phyloP scores from a whole-genome alignment of 1,284 basidiomycete species.

The Ustilago vetiveriae region DNA sequence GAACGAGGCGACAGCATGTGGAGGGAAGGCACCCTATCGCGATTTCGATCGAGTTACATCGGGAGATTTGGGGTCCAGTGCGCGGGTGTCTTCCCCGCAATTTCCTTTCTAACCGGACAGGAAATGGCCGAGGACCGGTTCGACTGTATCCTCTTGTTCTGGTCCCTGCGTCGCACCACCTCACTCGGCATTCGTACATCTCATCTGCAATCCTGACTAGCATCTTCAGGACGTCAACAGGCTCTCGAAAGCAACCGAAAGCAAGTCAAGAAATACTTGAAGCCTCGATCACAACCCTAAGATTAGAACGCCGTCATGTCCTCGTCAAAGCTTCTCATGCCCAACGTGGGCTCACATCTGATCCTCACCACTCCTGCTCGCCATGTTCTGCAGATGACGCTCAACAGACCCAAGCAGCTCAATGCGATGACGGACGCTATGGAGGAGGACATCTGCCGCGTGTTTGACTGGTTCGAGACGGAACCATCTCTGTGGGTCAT shows the following conservation, averaged over 20 bases:
- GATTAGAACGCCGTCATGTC: slow-evolving; percentile 2
- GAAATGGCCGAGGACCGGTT: slow-evolving; percentile 25
- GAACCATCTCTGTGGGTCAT: slow-evolving; percentile 79
- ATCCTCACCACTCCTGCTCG: slow-evolving; percentile 43
- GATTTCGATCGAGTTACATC: neutral
- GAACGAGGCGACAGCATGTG: too few relatives aligned
- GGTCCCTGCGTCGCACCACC: slow-evolving; percentile 2
- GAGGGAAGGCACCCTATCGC: neutral
- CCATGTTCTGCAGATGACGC: slow-evolving; percentile 74
- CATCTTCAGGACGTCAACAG: too few relatives aligned
- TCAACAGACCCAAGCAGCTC: slow-evolving; percentile 78
- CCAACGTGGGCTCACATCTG: slow-evolving; percentile 54
- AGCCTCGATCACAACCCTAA: too few relatives aligned
- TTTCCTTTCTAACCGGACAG: slow-evolving; percentile 23
- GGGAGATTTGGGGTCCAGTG: neutral
- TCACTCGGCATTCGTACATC: neutral
- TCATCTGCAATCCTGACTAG: too few relatives aligned
- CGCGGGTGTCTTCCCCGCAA: slow-evolving; percentile 19
- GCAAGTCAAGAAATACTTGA: too few relatives aligned
- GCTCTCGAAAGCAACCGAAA: too few relatives aligned
- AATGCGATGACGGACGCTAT: slow-evolving; percentile 76
- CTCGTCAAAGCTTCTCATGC: slow-evolving; percentile 22
- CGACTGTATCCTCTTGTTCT: slow-evolving; percentile 7
- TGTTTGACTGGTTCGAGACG: slow-evolving; percentile 81
- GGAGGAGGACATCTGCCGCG: slow-evolving; percentile 71